Evolutionary conservation across 2,329 filamentous ascomycete species (phyloP), one percentile per base, ranked within the genome.

Genomic region (Fusarium caatingaense): DNA sequence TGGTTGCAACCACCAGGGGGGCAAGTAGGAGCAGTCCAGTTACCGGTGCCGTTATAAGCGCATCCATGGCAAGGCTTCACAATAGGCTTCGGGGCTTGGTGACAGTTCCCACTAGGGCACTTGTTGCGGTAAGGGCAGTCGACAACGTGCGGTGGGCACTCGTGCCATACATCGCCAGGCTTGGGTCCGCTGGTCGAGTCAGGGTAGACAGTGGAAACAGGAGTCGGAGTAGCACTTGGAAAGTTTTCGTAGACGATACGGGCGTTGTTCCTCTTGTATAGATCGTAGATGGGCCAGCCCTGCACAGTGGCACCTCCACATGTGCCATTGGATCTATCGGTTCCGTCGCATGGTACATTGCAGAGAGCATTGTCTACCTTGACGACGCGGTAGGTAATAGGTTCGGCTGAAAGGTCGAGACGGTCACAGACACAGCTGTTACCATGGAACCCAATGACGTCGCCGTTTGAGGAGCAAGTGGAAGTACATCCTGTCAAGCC

Each of bases 111-210:
- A 30, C 30, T 42, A 10, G 68, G 51, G 18, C 68, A 71, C 34
- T 65, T 71, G 16, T 68, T 71, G 48, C 66, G 69, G 37, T 64
- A 65, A 21, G 69, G 69, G 46, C 69, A 72, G 59, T 71, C 47
- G 21, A 62, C 56, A 23, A 66, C 60, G n/a, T 41, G 42, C 10
- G 71, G 53, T 8, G 71, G 62, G 48, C 71, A 73, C 15, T 73
- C 68, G 13, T 60, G 64, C 28, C 59, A 72, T 11, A 72, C 60
- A 23, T 72, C 58, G 18, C 68, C 68, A 8, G 68, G 68, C 27
- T 60, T 67, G 28, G 46, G 49, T 9, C 32, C 44, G 45, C 49
- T 44, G 41, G 10, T 55, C 47, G 15, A 50, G 41, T 28, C 60
- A 48, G 53, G 60, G 4, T 55, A 56, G 10, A 51, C 45, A 8